These are phyloP conservation scores for Torulaspora pretoriensis DNA, from an alignment of 1,139 yeast species.

Conservation along the genomic window DNA sequence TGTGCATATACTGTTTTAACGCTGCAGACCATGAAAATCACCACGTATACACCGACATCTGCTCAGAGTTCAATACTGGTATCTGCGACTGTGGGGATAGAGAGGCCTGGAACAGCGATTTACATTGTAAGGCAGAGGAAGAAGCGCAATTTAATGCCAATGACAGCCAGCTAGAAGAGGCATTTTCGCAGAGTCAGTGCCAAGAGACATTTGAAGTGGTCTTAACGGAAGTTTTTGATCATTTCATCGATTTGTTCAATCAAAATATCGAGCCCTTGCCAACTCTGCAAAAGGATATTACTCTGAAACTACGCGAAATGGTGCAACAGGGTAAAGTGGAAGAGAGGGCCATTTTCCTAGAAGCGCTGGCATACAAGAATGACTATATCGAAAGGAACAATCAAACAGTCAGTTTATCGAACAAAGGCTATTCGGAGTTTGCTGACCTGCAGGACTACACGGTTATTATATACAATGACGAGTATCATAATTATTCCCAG, in stretches of 20 bases:
- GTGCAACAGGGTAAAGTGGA: conserved; percentile 25
- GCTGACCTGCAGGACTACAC: conserved; percentile 38
- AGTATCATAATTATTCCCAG: conserved; percentile 53
- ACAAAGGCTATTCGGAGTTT: conserved; percentile 4
- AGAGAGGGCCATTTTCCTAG: conserved; percentile 23
- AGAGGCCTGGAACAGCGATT: conserved; percentile 51
- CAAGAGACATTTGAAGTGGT: conserved; percentile 24
- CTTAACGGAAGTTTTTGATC: conserved; percentile 32
- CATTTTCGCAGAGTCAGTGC: conserved; percentile 17
- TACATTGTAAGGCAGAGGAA: conserved; percentile 43
- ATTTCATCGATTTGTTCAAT: conserved; percentile 36
- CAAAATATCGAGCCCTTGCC: conserved; percentile 36
- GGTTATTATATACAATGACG: conserved; percentile 69
- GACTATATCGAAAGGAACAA: conserved; percentile 10
- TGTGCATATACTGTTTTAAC: conserved; percentile 68
- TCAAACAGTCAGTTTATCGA: conserved; percentile 29
- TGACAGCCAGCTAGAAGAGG: conserved; percentile 16
- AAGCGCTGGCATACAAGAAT: conserved; percentile 27
- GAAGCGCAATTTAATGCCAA: conserved; percentile 7
- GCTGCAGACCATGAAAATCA: conserved; percentile 62
- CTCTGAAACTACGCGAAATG: conserved; percentile 28
- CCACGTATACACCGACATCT: conserved; percentile 51
- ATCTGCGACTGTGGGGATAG: conserved; percentile 70
- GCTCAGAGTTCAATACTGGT: conserved; percentile 51
- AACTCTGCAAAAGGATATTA: conserved; percentile 31